Percentiles rank a stretch among this genome's conserved stretches.
These are phyloP conservation scores for barrel medic (Medicago truncatula) DNA, from an alignment of 306 rosid genomes.

Conservation along the genomic window MtrunA17r5.0-ANR NC_053045.1:1209001-1209500, in stretches of 20 bases:
- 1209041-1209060: constrained; percentile 25
- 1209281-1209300: constrained; percentile 48
- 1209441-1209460: constrained; percentile 38
- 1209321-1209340: constrained; percentile 40
- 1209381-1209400: constrained; percentile 37
- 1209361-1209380: constrained; percentile 10
- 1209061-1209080: constrained; percentile 16
- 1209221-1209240: constrained; percentile 57
- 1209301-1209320: constrained; percentile 51
- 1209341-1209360: constrained; percentile 41
- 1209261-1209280: constrained; percentile 50
- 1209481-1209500: constrained; percentile 39
- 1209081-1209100: constrained; percentile 32
- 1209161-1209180: constrained; percentile 34
- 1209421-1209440: constrained; percentile 41
- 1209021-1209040: constrained; percentile 39
- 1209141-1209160: constrained; percentile 50
- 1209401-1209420: constrained; percentile 38
- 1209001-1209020: constrained; percentile 41
- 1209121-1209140: constrained; percentile 34
- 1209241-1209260: constrained; percentile 48
- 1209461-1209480: constrained; percentile 33
- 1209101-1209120: constrained; percentile 32
- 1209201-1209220: constrained; percentile 45
- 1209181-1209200: constrained; percentile 38